A percentile compares a stretch with the other conserved stretches of the same genome.
These are phyloP conservation scores for Lactarius hengduanensis DNA, from an alignment of 768 basidiomycete genomes.

Conservation along the genomic window DNA sequence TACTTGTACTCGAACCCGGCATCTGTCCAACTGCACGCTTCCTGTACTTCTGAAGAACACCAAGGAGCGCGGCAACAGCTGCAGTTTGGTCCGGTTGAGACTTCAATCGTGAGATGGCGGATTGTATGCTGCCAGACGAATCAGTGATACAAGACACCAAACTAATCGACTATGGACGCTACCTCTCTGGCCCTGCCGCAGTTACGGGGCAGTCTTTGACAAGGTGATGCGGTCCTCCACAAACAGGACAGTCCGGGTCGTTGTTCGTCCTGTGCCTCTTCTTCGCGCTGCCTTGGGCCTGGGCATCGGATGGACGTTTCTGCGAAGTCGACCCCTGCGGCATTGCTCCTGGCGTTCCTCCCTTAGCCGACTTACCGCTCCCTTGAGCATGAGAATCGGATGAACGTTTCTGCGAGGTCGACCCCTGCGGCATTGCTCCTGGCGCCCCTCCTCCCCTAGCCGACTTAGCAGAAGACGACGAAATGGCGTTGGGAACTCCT, in stretches of 20 bases:
- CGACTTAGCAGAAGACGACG: not conserved
- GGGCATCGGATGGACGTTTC: slow-evolving; percentile 36
- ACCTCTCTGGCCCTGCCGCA: slow-evolving; percentile 55
- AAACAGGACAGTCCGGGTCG: slow-evolving; percentile 47
- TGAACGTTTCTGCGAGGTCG: slow-evolving; percentile 34
- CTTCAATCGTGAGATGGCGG: slow-evolving; percentile 46
- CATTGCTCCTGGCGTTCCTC: not conserved
- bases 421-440: not conserved
- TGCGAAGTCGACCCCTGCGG: slow-evolving; percentile 1
- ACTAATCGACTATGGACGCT: slow-evolving; percentile 16
- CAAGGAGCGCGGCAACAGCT: slow-evolving; percentile 41
- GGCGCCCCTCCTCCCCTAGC: not conserved
- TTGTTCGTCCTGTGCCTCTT: slow-evolving; percentile 41
- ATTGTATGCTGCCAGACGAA: slow-evolving; percentile 40
- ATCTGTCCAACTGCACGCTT: not conserved
- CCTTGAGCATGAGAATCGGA: slow-evolving; percentile 29
- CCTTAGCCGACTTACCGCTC: not conserved
- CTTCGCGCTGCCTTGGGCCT: slow-evolving; percentile 16
- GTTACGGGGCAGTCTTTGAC: slow-evolving; percentile 58
- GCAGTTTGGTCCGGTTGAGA: slow-evolving; percentile 38
- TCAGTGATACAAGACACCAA: not conserved
- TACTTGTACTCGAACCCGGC: not conserved
- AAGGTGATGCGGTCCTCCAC: slow-evolving; percentile 45
- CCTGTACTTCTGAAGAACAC: slow-evolving; percentile 34
- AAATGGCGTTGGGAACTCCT: not conserved